Evolutionary conservation across 2,329 filamentous ascomycete genomes (phyloP).

Genomic region (Fusarium sp.): DNA sequence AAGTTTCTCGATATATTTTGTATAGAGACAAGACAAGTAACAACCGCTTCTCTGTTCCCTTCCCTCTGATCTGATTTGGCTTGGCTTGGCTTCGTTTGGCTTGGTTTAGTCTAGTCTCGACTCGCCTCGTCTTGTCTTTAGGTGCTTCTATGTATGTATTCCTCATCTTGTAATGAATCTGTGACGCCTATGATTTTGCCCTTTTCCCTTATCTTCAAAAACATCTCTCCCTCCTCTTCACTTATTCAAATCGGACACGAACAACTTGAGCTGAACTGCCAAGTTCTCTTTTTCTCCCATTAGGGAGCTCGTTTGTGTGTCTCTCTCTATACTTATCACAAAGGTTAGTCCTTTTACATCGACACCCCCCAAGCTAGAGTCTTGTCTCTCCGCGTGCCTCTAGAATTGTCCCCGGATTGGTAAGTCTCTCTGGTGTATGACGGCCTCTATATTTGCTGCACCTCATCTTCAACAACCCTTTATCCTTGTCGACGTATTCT

Average conservation of each 20-base stretch:
- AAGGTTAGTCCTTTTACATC: not conserved
- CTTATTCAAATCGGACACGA: not conserved
- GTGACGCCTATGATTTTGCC: constrained; percentile 34
- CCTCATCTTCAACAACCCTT: constrained; percentile 20
- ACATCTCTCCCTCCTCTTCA: not conserved
- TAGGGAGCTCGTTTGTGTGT: constrained; percentile 25
- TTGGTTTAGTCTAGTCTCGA: not conserved
- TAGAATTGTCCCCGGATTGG: constrained; percentile 38
- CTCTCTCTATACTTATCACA: not conserved
- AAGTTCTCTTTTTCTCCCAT: not conserved
- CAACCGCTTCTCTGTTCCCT: not conserved
- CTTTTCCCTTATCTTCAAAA: not conserved
- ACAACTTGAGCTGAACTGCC: not conserved
- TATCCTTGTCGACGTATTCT: not conserved
- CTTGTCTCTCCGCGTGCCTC: constrained; percentile 17
- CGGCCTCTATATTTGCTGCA: constrained; percentile 38
- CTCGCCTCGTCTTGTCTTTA: not conserved
- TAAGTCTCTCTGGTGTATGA: constrained; percentile 42
- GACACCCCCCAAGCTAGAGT: not conserved
- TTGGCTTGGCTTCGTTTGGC: not conserved
- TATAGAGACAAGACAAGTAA: not conserved
- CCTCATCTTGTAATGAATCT: constrained; percentile 2
- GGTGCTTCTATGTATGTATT: not conserved
- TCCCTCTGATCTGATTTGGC: not conserved
- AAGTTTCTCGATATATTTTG: not conserved